Evolutionary conservation across 2,329 filamentous ascomycete species (phyloP).

Genomic region (Sclerotiophoma versabilis): DNA sequence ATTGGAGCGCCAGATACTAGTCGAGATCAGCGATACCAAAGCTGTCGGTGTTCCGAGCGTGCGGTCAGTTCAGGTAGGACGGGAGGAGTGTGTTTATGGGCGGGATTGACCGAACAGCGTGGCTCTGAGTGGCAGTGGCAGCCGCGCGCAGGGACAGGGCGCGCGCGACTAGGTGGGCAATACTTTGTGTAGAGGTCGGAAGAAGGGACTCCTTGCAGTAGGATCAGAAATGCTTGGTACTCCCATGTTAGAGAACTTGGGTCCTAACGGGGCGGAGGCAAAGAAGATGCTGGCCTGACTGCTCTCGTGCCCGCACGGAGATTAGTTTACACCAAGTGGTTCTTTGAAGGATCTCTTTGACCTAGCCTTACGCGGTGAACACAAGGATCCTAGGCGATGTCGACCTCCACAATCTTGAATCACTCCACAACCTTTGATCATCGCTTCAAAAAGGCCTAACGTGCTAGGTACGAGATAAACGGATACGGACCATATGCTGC

Average conservation of each 20-base stretch:
- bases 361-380: conserved; percentile 4
- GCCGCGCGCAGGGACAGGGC: conserved; percentile 28
- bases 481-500: conserved; percentile 29
- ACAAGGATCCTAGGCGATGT: conserved; percentile 33
- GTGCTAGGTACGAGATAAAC: conserved; percentile 27
- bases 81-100: conserved; percentile 33
- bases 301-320: conserved; percentile 27
- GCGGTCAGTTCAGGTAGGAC: conserved; percentile 32
- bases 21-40: conserved; percentile 3
- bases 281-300: conserved; percentile 17
- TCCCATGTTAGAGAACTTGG: conserved; percentile 5
- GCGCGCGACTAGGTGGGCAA: conserved; percentile 21
- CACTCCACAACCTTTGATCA: conserved; percentile 28
- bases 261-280: conserved; percentile 28
- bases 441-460: conserved; percentile 32
- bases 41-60: conserved; percentile 24
- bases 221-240: conserved; percentile 19
- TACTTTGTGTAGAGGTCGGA: conserved; percentile 29
- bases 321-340: conserved; percentile 30
- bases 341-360: conserved; percentile 7
- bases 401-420: conserved; percentile 28
- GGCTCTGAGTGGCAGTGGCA: conserved; percentile 25
- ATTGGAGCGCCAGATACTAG: conserved; percentile 10
- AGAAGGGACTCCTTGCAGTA: conserved; percentile 31
- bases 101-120: conserved; percentile 31